Base-by-base conservation (phyloP, 352 stramenopile species). In the Pythium apleroticum region DNA sequence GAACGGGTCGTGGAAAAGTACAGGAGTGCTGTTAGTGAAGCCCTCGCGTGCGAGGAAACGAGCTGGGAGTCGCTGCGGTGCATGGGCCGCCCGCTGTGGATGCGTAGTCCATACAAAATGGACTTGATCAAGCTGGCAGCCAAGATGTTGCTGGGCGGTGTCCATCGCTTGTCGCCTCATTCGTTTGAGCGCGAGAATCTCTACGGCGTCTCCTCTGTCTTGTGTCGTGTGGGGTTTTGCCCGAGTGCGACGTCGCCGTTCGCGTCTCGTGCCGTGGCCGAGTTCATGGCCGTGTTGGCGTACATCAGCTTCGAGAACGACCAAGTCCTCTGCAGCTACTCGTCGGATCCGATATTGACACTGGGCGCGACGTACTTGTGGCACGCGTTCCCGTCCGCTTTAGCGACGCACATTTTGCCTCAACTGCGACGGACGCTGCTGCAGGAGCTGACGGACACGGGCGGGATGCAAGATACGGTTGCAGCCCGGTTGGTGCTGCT, bases 401-500 rank as follows among this genome's bases (percentile, higher is more conserved):
- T 74, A 5, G 11, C 39, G 6, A 58, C 35, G 1, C 52, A 49
- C 22, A 68, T 77, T 20, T n/a, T 74, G 17, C 66, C 66, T 3
- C 43, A 66, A 28, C 54, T 77, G 2, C 37, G 58, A 0, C 57
- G 72, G 22, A 28, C 71, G 12, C 27, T 70, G 14, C 37, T 52
- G 14, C 66, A 74, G 46, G 71, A 73, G 41, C 30, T 68, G 28
- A 48, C 10, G 39, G 71, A 74, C 25, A 64, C 60, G 1, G 31
- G 35, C n/a, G 53, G 59, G n/a, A 52, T 65, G n/a, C n/a, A n/a
- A 50, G 66, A 24, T 4, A 52, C 63, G 20, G 25, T 68, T 3
- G 61, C 73, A 5, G 66, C 66, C 17, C 63, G 64, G 41, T 67
- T 73, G 24, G 41, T 66, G 20, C 27, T 73, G 46, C 52, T 77